Conservation (phyloP, 2,329 filamentous ascomycete species). For the Clonostachys sp. region DNA sequence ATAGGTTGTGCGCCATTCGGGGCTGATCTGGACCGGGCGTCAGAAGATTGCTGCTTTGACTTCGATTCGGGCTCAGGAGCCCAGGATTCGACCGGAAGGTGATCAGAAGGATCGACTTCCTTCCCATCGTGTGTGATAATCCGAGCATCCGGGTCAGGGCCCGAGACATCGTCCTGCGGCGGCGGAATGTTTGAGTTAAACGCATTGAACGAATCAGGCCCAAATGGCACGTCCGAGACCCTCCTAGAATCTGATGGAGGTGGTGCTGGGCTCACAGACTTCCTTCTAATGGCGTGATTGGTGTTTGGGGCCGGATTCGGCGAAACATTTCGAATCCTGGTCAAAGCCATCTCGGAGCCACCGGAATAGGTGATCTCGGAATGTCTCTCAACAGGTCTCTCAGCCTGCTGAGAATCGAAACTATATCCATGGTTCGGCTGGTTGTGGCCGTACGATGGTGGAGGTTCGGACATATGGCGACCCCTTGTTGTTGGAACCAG, state of each 20-base stretch:
- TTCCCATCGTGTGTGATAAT: constrained; percentile 73
- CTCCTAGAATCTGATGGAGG: constrained; percentile 41
- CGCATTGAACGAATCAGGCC: constrained; percentile 70
- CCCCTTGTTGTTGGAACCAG: constrained; percentile 27
- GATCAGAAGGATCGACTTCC: constrained; percentile 76
- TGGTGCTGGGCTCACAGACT: constrained; percentile 71
- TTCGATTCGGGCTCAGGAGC: constrained; percentile 67
- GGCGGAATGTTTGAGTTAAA: constrained; percentile 56
- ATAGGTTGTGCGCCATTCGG: constrained; percentile 49
- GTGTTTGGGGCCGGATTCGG: constrained; percentile 35
- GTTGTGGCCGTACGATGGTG: constrained; percentile 15
- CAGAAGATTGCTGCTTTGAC: constrained; percentile 16
- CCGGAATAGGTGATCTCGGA: constrained; percentile 26
- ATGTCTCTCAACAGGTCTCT: not conserved
- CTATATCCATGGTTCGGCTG: constrained; percentile 18
- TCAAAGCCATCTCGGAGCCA: constrained; percentile 8
- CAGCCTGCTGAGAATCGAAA: constrained; percentile 12
- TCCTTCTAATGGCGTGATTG: constrained; percentile 57
- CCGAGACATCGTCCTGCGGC: constrained; percentile 18
- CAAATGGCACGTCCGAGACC: constrained; percentile 63
- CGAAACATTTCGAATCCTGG: constrained; percentile 14
- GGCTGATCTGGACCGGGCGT: constrained; percentile 34
- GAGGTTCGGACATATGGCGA: constrained; percentile 25
- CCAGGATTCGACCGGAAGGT: constrained; percentile 73
- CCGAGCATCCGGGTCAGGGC: constrained; percentile 55